phyloP scores from a whole-genome alignment of 2,329 filamentous ascomycete species.

The Cladophialophora psammophila region DNA sequence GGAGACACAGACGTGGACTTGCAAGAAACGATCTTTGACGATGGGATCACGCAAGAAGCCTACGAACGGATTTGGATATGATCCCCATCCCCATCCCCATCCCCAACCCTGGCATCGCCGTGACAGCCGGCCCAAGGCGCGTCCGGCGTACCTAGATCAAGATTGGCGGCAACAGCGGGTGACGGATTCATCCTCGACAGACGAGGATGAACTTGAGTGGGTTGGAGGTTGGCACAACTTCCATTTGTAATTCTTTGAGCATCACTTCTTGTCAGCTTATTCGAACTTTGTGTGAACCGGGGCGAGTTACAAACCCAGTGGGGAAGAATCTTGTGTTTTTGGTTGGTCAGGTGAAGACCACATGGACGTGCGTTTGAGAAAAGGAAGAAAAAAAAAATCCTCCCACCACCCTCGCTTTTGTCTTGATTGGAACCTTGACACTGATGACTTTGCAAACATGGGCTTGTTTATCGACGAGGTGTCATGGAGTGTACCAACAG shows the following conservation, averaged over 20 bases:
- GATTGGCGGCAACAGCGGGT: slow-evolving; percentile 55
- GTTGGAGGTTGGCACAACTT: slow-evolving; percentile 87
- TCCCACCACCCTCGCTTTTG: slow-evolving; percentile 39
- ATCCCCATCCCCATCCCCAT: slow-evolving; percentile 46
- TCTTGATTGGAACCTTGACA: slow-evolving; percentile 42
- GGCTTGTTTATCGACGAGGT: slow-evolving; percentile 40
- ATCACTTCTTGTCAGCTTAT: slow-evolving; percentile 36
- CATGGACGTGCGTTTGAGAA: slow-evolving; percentile 1
- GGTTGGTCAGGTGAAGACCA: slow-evolving; percentile 24
- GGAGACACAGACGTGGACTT: slow-evolving; percentile 58
- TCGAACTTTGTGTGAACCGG: slow-evolving; percentile 34
- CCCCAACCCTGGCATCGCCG: slow-evolving; percentile 39
- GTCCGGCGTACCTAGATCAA: slow-evolving; percentile 52
- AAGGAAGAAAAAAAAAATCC: slow-evolving; percentile 24
- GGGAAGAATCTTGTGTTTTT: slow-evolving; percentile 23
- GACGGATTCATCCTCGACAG: slow-evolving; percentile 44
- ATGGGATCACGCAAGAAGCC: slow-evolving; percentile 54
- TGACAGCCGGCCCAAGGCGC: slow-evolving; percentile 47
- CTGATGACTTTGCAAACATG: slow-evolving; percentile 41
- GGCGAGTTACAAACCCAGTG: slow-evolving; percentile 27
- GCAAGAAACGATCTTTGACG: slow-evolving; percentile 54
- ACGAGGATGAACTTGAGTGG: slow-evolving; percentile 83
- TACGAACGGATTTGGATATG: slow-evolving; percentile 48
- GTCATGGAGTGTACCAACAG: slow-evolving; percentile 42
- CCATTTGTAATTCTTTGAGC: slow-evolving; percentile 61